Conservation (phyloP, 73 alveolate genomes). For the Uronychia setigera region DNA sequence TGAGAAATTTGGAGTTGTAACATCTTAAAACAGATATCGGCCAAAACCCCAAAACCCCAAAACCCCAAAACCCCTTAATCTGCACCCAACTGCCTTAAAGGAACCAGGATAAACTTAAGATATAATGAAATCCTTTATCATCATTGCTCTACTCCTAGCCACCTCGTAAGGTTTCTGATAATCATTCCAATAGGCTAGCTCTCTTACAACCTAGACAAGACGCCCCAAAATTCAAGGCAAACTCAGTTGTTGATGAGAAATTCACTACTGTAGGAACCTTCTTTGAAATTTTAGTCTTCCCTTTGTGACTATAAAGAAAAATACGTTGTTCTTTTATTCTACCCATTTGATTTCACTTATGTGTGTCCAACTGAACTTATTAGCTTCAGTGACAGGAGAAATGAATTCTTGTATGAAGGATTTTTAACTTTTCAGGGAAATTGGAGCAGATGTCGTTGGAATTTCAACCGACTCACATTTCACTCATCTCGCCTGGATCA, state of each 20-base stretch:
- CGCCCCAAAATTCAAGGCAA: constrained; percentile 70
- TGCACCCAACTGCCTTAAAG: too few relatives aligned
- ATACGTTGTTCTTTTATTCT: constrained; percentile 85
- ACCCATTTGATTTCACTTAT: constrained; percentile 93
- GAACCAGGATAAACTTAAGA: too few relatives aligned
- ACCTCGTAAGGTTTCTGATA: too few relatives aligned
- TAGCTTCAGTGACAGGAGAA: constrained; percentile 69
- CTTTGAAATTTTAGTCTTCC: constrained; percentile 52
- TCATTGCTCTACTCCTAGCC: too few relatives aligned
- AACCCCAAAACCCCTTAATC: too few relatives aligned
- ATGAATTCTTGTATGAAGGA: too few relatives aligned
- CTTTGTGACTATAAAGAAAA: constrained; percentile 38
- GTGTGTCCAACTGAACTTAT: constrained; percentile 93
- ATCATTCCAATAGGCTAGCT: too few relatives aligned
- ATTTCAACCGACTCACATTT: constrained; percentile 86
- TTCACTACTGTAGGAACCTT: constrained; percentile 47
- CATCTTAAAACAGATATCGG: too few relatives aligned
- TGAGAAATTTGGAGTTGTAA: too few relatives aligned
- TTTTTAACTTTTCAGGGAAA: too few relatives aligned
- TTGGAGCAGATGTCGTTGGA: constrained; percentile 83
- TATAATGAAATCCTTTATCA: too few relatives aligned
- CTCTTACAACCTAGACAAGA: constrained; percentile 61
- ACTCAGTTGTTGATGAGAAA: constrained; percentile 69
- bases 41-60: too few relatives aligned
- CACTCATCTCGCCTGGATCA: constrained; percentile 86